phyloP scores from a whole-genome alignment of 768 basidiomycete genomes.

The Myochromella boudieri region DNA sequence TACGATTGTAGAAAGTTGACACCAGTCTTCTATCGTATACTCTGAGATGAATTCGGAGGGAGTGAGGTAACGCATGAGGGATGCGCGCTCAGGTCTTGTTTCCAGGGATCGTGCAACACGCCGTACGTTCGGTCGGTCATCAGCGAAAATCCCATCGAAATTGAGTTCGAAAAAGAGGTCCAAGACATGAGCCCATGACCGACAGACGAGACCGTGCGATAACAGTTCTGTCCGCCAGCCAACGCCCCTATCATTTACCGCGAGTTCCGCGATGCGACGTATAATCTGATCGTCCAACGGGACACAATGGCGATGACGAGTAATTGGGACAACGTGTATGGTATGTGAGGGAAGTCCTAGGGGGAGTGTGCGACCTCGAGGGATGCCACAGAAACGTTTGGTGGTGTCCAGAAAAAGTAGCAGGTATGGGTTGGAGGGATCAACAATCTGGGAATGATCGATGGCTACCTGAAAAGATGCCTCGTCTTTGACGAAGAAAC shows the following conservation, averaged over 20 bases:
- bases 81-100: not conserved
- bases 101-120: not conserved
- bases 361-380: too few relatives aligned
- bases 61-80: not conserved
- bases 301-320: not conserved
- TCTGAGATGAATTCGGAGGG: not conserved
- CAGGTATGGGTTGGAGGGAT: too few relatives aligned
- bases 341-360: not conserved
- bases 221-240: conserved; percentile 5
- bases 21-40: not conserved
- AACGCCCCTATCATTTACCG: not conserved
- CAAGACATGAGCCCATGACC: conserved; percentile 7
- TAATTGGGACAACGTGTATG: not conserved
- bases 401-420: too few relatives aligned
- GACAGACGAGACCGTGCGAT: conserved; percentile 11
- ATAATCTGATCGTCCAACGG: not conserved
- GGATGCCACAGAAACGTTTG: too few relatives aligned
- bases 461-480: too few relatives aligned
- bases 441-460: too few relatives aligned
- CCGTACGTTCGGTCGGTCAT: not conserved
- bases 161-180: conserved; percentile 4
- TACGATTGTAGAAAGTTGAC: not conserved
- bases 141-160: not conserved
- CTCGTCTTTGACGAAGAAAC: too few relatives aligned
- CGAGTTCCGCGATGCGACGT: not conserved